Evolutionary conservation across 805 yeast genomes (phyloP).

Genomic region (Kockiozyma suomiensis): DNA sequence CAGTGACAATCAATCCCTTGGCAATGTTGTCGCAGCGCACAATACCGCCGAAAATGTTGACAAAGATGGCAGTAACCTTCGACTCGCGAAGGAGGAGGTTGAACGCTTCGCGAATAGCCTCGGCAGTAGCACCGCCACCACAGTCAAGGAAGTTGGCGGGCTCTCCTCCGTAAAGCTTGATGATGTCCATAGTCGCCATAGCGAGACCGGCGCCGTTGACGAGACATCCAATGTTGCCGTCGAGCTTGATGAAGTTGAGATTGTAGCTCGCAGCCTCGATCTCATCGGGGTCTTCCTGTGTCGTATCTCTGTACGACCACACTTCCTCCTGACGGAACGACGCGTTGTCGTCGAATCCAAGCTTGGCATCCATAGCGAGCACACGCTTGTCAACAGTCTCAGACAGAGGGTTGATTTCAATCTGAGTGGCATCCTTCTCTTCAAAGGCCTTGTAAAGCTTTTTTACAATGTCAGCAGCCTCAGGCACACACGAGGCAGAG

Average conservation of each 20-base stretch:
- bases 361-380: slow-evolving; percentile 98
- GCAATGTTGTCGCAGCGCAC: slow-evolving; percentile 99
- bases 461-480: slow-evolving; percentile 85
- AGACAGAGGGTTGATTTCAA: slow-evolving; percentile 96
- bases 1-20: slow-evolving; percentile 92
- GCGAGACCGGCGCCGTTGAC: slow-evolving; percentile 99
- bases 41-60: slow-evolving; percentile 98
- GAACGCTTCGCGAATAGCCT: slow-evolving; percentile 96
- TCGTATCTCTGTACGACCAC: slow-evolving; percentile 92
- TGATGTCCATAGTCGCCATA: slow-evolving; percentile 99
- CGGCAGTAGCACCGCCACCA: slow-evolving; percentile 99
- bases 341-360: slow-evolving; percentile 97
- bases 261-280: slow-evolving; percentile 87
- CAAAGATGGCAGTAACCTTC: slow-evolving; percentile 91
- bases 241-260: slow-evolving; percentile 94
- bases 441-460: slow-evolving; percentile 85
- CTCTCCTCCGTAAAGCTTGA: slow-evolving; percentile 95
- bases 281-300: slow-evolving; percentile 98
- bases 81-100: slow-evolving; percentile 86
- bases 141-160: slow-evolving; percentile 99
- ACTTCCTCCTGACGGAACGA: slow-evolving; percentile 92
- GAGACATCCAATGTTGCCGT: slow-evolving; percentile 97
- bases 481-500: slow-evolving; percentile 71
- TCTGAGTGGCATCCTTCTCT: slow-evolving; percentile 96
- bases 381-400: slow-evolving; percentile 90